Base-by-base conservation (phyloP, 441 rosid genomes). In the Erodium texanum region DNA sequence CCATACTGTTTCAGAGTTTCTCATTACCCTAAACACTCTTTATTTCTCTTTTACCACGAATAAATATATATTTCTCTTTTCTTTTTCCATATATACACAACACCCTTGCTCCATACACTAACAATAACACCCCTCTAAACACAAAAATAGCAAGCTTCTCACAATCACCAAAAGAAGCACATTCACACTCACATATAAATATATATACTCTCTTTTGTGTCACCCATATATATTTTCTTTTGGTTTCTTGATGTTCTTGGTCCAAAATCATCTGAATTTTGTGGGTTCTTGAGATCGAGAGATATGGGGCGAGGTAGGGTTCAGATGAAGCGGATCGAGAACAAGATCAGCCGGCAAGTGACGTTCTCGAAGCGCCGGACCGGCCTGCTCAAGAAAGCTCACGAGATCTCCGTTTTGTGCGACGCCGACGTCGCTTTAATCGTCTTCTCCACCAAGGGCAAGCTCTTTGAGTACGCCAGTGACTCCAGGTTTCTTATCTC, bases 341-440 rank as follows among this genome's bases (percentile, higher is more conserved):
- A 93, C 83, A 89, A 93, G 81, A 91, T 89, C 66, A 91, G 93
- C 70, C 75, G 99, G 65, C 99, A 93, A 68, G 99, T 91, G 19
- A 93, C 99, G 0, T 93, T 93, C 71, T 91, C 99, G 0, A 93
- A 93, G 80, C 74, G 99, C 14, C 80, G 97, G 75, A 70, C 76
- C 9, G 97, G 99, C 12, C 79, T 93, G 78, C 72, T 86, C 50
- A 93, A 93, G 93, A 93, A 93, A 77, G 93, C 97, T 73, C 86
- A 86, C 68, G 99, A 93, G 86, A 89, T 93, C 97, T 89, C 99
- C 5, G 92, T 27, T 27, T 4, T 27, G 2, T 27, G n/a, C n/a
- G n/a, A n/a, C 36, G 36, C 36, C 36, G 36, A 32, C 20, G 92
- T 89, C 65, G 99, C 89, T 74, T 76, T 93, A 74, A 88, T 93